Evolutionary conservation across 1,139 yeast species (phyloP), one percentile per base, ranked within the genome.

Genomic region (Yamadazyma membranifaciens): DNA sequence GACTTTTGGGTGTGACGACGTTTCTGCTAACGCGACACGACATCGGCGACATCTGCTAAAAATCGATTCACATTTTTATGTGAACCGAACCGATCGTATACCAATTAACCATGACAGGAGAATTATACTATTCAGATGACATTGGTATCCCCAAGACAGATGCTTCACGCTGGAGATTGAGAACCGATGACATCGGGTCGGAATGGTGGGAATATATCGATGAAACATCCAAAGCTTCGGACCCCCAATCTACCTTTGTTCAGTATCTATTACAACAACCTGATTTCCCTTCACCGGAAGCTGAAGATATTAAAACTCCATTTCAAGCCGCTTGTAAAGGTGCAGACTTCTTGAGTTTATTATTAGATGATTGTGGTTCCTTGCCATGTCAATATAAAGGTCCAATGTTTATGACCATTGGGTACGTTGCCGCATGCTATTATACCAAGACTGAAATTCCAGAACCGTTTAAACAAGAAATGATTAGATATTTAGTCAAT

Each of bases 381-480:
- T 86, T 92, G 64, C 97, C 98, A 0, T 81, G 87, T 53, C 95
- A 87, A 57, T 94, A 92, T 57, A 89, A 89, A 47, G 99, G 99
- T 1, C 98, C 98, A 3, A 89, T 91, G 96, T 94, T 94, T 63
- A 81, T 94, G 87, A 80, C 92, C 1, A 84, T 91, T 46, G 98
- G 98, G 1, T 87, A 85, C 53, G 80, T 92, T 14, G 86, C 78
- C 0, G 81, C 89, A 3, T 75, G 79, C 53, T 87, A 89, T 59
- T 82, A 81, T 59, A 75, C 92, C 15, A 76, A 79, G 31, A 73
- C 79, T 0, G 80, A 77, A 15, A 85, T 92, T 27, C 83, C 92
- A 0, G 81, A 80, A 33, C 83, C 80, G 25, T 80, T 76, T 50
- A 67, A 71, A 47, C 62, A 67, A 9, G 98, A 94, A 60, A 67